These are phyloP conservation scores for Solanum megistacrolobum DNA, from an alignment of 257 asterid species.

Conservation along the genomic window DNA sequence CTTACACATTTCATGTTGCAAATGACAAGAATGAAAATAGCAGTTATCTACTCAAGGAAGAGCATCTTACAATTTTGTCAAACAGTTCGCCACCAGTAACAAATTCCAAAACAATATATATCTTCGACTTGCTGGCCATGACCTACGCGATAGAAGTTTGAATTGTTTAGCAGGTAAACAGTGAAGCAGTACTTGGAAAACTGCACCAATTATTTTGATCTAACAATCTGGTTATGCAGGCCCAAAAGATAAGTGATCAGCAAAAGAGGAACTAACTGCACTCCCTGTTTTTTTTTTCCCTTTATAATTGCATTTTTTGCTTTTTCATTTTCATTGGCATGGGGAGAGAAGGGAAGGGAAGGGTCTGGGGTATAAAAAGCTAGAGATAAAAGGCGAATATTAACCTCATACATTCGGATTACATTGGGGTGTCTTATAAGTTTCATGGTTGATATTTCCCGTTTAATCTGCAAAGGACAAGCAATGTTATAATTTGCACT, in stretches of 20 bases:
- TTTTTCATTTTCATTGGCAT: background rate
- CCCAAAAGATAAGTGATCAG: background rate
- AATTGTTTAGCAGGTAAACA: conserved; percentile 1
- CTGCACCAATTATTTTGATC: background rate
- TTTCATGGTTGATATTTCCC: conserved; percentile 95
- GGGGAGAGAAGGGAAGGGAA: background rate
- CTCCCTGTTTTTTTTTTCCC: background rate
- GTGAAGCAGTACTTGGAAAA: background rate
- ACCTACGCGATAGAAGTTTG: conserved; percentile 44
- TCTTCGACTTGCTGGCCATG: conserved; percentile 97
- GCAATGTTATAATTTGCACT: background rate
- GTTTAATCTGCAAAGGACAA: conserved; percentile 60
- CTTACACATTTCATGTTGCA: background rate
- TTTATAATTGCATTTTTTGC: background rate
- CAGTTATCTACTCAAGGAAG: background rate
- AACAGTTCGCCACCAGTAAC: conserved; percentile 97
- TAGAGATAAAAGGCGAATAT: background rate
- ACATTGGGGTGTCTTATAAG: conserved; percentile 86
- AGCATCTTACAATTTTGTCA: conserved; percentile 66
- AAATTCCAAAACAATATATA: conserved; percentile 84
- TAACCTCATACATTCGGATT: conserved; percentile 86
- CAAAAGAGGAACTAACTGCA: background rate
- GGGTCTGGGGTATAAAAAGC: background rate
- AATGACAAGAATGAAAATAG: background rate
- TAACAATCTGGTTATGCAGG: background rate